A percentile compares a stretch with the other conserved stretches of the same genome.
These are phyloP conservation scores for Lyophyllum atratum DNA, from an alignment of 768 basidiomycete genomes.

Conservation along the genomic window DNA sequence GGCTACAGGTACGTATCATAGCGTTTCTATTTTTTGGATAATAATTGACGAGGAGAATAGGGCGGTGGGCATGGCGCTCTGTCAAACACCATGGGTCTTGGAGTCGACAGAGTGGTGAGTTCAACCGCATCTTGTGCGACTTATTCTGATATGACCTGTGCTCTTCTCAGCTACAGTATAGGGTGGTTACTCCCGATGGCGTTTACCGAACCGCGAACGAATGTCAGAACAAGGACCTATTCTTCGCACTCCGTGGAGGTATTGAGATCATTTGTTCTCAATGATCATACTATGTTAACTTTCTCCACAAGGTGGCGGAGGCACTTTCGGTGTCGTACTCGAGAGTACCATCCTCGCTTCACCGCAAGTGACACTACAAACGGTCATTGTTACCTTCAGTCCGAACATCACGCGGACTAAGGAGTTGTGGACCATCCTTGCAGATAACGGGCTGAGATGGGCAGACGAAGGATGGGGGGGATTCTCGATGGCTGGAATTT, in stretches of 20 bases:
- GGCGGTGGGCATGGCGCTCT: conserved; percentile 48
- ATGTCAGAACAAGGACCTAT: conserved; percentile 53
- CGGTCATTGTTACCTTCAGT: conserved; percentile 34
- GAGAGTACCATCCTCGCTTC: conserved; percentile 39
- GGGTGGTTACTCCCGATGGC: conserved; percentile 57
- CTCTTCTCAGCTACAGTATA: conserved; percentile 42
- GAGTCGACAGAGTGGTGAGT: conserved; percentile 46
- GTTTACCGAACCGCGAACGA: conserved; percentile 43
- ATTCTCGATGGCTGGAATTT: conserved; percentile 36
- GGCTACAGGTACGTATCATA: conserved; percentile 29
- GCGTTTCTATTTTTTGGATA: neutral
- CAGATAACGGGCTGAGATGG: conserved; percentile 41
- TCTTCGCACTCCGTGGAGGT: conserved; percentile 55
- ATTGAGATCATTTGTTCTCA: neutral
- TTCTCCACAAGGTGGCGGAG: conserved; percentile 37
- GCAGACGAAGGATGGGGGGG: conserved; percentile 53
- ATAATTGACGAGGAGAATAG: neutral
- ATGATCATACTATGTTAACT: neutral
- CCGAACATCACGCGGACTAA: conserved; percentile 26
- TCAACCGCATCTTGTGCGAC: neutral
- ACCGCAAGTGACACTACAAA: conserved; percentile 36
- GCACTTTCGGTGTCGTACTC: conserved; percentile 47
- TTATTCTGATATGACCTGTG: neutral
- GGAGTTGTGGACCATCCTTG: conserved; percentile 37
- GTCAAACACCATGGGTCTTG: conserved; percentile 47